Evolutionary conservation across 1,139 yeast species (phyloP).

Genomic region (Torulaspora pretoriensis): DNA sequence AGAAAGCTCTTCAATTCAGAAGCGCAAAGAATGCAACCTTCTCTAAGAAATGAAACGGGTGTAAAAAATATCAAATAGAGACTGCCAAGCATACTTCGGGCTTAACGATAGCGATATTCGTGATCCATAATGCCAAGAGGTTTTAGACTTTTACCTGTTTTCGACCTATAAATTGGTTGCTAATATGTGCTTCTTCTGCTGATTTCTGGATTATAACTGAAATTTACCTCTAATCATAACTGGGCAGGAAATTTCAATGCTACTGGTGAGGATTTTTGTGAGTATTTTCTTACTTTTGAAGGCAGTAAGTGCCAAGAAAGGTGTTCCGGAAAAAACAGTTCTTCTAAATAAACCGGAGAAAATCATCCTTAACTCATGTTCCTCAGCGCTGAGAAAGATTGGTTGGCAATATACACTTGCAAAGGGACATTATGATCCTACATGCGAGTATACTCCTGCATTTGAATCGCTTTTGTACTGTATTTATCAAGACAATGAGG

Average conservation of each 20-base stretch:
- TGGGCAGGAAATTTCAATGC: background rate
- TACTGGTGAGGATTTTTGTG: background rate
- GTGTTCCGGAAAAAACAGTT: background rate
- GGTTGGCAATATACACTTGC: conserved; percentile 7
- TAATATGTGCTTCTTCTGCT: background rate
- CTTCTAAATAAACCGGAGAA: background rate
- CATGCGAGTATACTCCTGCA: conserved; percentile 23
- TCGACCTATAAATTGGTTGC: background rate
- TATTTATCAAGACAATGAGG: conserved; percentile 15
- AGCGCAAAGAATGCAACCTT: background rate
- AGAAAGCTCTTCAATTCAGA: no score
- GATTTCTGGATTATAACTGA: background rate
- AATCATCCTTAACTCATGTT: conserved; percentile 7
- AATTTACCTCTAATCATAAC: background rate
- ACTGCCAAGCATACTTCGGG: background rate
- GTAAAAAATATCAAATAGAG: background rate
- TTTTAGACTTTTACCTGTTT: no score
- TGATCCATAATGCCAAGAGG: background rate
- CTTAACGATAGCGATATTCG: background rate
- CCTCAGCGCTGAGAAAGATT: conserved; percentile 1
- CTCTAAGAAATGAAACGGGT: background rate
- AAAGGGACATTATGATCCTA: background rate
- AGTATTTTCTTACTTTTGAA: background rate
- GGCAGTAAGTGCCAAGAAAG: background rate
- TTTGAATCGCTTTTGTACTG: conserved; percentile 22